Percentiles rank a stretch among this genome's conserved stretches.
phyloP scores from a whole-genome alignment of 2,329 filamentous ascomycete genomes.

The Whalleya microplaca region DNA sequence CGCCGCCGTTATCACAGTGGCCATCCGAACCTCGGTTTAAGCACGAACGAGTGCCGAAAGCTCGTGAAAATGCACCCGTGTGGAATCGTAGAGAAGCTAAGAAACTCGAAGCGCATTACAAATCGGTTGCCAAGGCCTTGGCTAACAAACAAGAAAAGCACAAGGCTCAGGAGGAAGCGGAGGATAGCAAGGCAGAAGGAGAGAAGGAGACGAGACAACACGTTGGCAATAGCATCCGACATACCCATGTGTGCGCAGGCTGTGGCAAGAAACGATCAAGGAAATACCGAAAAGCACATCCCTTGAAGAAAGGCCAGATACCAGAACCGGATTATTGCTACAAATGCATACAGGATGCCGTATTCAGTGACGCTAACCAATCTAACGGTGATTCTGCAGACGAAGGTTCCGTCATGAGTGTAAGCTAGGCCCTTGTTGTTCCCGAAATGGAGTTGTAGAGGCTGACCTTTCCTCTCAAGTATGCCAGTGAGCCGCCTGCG shows the following conservation, averaged over 20 bases:
- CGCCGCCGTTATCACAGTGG: slow-evolving; percentile 3
- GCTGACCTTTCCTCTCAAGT: slow-evolving; percentile 16
- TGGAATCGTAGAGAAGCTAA: slow-evolving; percentile 12
- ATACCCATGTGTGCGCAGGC: slow-evolving; percentile 30
- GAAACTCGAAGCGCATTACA: slow-evolving; percentile 21
- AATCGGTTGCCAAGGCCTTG: neutral
- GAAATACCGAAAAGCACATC: slow-evolving; percentile 29
- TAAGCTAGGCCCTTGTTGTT: slow-evolving; percentile 1
- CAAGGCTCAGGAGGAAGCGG: neutral
- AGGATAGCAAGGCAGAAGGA: neutral
- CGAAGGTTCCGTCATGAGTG: neutral
- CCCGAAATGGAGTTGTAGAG: neutral
- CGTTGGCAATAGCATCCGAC: slow-evolving; percentile 27
- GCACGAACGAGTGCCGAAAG: neutral
- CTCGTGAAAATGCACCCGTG: neutral
- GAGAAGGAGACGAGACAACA: slow-evolving; percentile 1
- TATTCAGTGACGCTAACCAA: slow-evolving; percentile 1
- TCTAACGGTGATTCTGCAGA: slow-evolving; percentile 6
- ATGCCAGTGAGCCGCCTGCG: neutral
- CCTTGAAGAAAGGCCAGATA: slow-evolving; percentile 31
- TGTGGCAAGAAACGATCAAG: slow-evolving; percentile 33
- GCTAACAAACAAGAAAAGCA: slow-evolving; percentile 1
- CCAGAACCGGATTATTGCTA: slow-evolving; percentile 30
- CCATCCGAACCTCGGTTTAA: neutral
- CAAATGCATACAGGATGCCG: slow-evolving; percentile 23